Base-by-base conservation (phyloP, 495 filamentous ascomycete species). In the Penicillium pulvis region DNA sequence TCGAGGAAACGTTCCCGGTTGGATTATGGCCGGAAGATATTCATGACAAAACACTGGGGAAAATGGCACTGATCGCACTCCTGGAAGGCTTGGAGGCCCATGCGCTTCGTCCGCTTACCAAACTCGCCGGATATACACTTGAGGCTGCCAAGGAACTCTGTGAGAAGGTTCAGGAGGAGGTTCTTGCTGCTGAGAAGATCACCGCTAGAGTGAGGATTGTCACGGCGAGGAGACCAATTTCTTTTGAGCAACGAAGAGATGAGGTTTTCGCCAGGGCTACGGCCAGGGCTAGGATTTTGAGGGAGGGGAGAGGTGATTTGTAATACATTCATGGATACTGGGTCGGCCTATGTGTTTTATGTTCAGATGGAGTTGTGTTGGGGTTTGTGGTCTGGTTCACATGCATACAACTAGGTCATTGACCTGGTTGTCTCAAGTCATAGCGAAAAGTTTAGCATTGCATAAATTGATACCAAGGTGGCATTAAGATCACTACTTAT, bases 31-130 rank as follows among this genome's bases (percentile, higher is more conserved):
- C 76, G 2, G 67, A 80, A 6, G 81, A 83, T 56, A 74, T 75
- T 1, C 72, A 73, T 35, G 83, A 84, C 55, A 81, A 83, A 43
- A 76, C 76, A 7, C 71, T 84, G 0, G 86, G 83, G 6, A 90
- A 88, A 60, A 83, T 90, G 72, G 87, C 82, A 62, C 75, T 92
- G 16, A 81, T 91, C 26, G 71, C 80, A 0, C 65, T 83, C 51
- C 69, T 92, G 35, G 86, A 88, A 63, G 85, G 84, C 2, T 64
- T 91, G 45, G 90, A 92, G 67, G 79, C 88, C 1, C 62, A 72
- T 17, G 78, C 78, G 35, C 58, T 92, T 58, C 78, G 90, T 19
- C 75, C 80, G 20, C 64, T 93, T 28, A 91, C 88, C 1, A 77
- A 74, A 49, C 71, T 79, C 23, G 75, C 83, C 47, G 78, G 78